Evolutionary conservation across 495 filamentous ascomycete genomes (phyloP), one percentile per base, ranked within the genome.

Genomic region (Aspergillus heteromorphus): DNA sequence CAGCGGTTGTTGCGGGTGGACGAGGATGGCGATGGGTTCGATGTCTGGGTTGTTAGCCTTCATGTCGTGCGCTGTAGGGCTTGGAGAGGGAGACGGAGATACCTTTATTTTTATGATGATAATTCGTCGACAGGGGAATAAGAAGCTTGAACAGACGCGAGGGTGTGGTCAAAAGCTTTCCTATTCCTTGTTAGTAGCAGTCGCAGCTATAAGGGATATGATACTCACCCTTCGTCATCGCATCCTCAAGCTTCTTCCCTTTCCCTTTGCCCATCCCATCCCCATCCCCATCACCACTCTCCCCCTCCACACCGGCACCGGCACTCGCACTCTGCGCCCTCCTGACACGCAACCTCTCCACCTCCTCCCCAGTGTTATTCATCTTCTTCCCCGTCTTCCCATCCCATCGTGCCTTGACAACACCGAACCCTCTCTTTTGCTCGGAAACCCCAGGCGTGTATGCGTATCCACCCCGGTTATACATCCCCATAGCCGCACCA

Each of bases 1-100:
- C 14, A 97, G 77, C 0, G 92, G 92, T 67, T 97, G 92, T 59
- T 93, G 88, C 0, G 92, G 90, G 67, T 97, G 92, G 6, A 97
- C 78, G 6, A 97, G 82, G 1, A 97, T 82, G 6, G 91, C 91
- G 6, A 97, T 81, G 0, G 92, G 89, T 65, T 93, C 89, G 25
- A 90, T 79, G 41, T 83, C 80, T 71, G 79, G 25, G 79, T 21
- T 80, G 72, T 88, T 78, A 48, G 69, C 69, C 14, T 16, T 41
- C 30, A 30, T 10, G n/a, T n/a, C n/a, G n/a, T n/a, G n/a, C 29
- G 29, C 10, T 30, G 23, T 27, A 27, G 23, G 23, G 23, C 36
- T 17, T 17, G 16, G 36, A 4, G 36, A 19, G 19, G 16, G n/a
- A 17, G 2, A 14, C 14, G 18, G 14, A 21, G 68, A 19, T 73